Conservation (phyloP, 768 basidiomycete genomes). For the Trametes maxima region DNA sequence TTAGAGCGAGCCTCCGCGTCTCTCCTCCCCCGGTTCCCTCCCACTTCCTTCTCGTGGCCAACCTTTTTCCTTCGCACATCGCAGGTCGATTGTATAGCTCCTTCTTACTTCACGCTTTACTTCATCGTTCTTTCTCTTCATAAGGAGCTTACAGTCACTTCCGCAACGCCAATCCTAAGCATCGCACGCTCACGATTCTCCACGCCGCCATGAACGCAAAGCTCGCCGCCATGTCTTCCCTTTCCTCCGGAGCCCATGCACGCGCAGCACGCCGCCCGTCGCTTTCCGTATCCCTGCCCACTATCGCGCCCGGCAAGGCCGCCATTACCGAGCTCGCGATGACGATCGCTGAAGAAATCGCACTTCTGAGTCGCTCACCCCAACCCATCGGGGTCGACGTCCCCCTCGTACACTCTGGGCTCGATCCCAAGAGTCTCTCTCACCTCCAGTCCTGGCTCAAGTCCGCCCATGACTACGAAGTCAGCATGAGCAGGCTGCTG, state of each 20-base stretch:
- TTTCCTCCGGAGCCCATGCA: constrained; percentile 16
- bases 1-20: constrained; percentile 1
- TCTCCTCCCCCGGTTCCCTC: constrained; percentile 17
- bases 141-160: constrained; percentile 26
- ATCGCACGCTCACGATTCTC: constrained; percentile 20
- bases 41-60: constrained; percentile 19
- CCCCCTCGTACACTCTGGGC: constrained; percentile 37
- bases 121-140: not conserved
- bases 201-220: constrained; percentile 27
- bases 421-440: constrained; percentile 36
- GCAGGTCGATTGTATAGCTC: constrained; percentile 27
- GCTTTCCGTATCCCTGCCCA: constrained; percentile 21
- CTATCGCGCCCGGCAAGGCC: constrained; percentile 13
- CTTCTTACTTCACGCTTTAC: constrained; percentile 5
- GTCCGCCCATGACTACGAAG: constrained; percentile 35
- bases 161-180: constrained; percentile 21
- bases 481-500: constrained; percentile 34
- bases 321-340: constrained; percentile 32
- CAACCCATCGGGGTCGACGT: constrained; percentile 33
- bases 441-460: constrained; percentile 39
- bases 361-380: constrained; percentile 33
- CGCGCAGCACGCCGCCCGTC: constrained; percentile 23
- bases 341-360: constrained; percentile 38
- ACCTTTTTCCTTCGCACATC: constrained; percentile 24
- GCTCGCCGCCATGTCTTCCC: constrained; percentile 33